Evolutionary conservation across 2,329 filamentous ascomycete species (phyloP).

Genomic region (Orbilia ellipsospora): DNA sequence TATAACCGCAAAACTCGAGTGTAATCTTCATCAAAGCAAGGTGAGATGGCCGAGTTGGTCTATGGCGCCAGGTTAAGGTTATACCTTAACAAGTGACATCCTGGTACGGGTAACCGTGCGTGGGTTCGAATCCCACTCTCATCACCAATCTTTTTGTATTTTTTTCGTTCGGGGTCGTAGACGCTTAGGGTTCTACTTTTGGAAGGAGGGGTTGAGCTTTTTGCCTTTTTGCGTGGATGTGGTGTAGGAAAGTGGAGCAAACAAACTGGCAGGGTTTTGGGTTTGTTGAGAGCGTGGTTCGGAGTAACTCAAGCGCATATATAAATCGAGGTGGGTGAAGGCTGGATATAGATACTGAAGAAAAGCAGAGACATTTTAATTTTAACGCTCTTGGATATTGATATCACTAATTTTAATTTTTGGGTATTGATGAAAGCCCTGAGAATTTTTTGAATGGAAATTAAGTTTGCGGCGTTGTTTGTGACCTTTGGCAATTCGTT

Average conservation of each 20-base stretch:
- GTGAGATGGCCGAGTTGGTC: slow-evolving; percentile 59
- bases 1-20: slow-evolving; percentile 16
- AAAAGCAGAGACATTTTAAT: too few relatives aligned
- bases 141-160: slow-evolving; percentile 56
- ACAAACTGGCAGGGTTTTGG: neutral
- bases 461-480: too few relatives aligned
- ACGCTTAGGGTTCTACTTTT: neutral
- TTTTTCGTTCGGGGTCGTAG: slow-evolving; percentile 25
- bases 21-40: slow-evolving; percentile 50
- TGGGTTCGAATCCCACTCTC: slow-evolving; percentile 60
- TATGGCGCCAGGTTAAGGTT: slow-evolving; percentile 60
- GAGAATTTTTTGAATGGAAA: too few relatives aligned
- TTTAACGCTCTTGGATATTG: too few relatives aligned
- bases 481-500: too few relatives aligned
- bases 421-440: too few relatives aligned
- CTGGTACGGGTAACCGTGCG: slow-evolving; percentile 58
- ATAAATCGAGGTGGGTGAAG: too few relatives aligned
- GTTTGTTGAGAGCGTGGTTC: too few relatives aligned
- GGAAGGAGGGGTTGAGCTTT: neutral
- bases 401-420: too few relatives aligned
- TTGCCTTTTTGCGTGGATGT: neutral
- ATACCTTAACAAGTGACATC: slow-evolving; percentile 57
- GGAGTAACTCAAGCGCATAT: too few relatives aligned
- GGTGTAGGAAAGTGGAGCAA: slow-evolving; percentile 1
- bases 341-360: too few relatives aligned